Percentiles rank a stretch among this genome's conserved stretches.
These are phyloP conservation scores for Plasmodium inui DNA, from an alignment of 169 alveolate species.

Conservation along the genomic window DNA sequence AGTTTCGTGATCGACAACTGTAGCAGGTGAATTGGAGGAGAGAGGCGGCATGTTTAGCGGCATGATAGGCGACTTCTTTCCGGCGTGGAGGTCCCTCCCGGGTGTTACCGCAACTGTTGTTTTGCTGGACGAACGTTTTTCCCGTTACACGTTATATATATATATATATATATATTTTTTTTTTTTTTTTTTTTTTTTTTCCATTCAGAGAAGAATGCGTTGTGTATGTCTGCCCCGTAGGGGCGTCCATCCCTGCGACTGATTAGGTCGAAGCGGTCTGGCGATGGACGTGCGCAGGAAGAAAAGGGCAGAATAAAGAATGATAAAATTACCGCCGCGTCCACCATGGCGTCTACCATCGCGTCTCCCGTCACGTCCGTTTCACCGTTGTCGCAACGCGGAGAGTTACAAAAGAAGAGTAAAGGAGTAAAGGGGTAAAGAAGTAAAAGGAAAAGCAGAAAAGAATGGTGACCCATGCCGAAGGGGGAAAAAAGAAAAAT, in stretches of 20 bases:
- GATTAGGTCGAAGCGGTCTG: background rate
- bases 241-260: background rate
- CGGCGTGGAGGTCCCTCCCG: background rate
- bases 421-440: background rate
- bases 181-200: background rate
- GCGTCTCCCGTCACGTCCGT: too few species aligned
- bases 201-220: constrained; percentile 21
- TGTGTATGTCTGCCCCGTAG: constrained; percentile 42
- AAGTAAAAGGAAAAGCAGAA: background rate
- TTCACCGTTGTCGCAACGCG: background rate
- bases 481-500: background rate
- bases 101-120: background rate
- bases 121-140: background rate
- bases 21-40: constrained; percentile 22
- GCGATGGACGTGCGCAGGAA: background rate
- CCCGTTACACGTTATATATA: background rate
- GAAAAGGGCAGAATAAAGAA: background rate
- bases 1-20: constrained; percentile 6
- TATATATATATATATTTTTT: background rate
- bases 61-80: background rate
- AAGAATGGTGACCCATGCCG: background rate
- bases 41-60: background rate
- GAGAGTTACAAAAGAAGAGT: background rate
- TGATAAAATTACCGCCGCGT: background rate
- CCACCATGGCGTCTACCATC: background rate